Base-by-base conservation (phyloP, 1,139 yeast species). In the Lodderomyces theae region DNA sequence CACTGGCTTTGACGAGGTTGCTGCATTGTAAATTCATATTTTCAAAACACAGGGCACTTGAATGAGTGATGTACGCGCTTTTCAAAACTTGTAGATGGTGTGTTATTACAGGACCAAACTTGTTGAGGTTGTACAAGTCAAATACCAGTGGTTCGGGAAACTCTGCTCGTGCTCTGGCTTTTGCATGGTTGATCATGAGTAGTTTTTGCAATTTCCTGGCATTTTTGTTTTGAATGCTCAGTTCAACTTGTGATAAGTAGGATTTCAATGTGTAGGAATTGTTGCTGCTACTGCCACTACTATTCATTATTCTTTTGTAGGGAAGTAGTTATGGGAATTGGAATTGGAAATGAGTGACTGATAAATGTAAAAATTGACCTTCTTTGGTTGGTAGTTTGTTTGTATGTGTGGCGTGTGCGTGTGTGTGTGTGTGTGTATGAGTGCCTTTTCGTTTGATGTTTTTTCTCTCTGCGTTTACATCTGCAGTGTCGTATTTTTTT, bases 1-100 rank as follows among this genome's bases (percentile, higher is more conserved):
- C 88, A 0, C 88, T 84, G 22, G 79, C 77, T 39, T 88, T 65
- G 45, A 81, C 80, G 42, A 82, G 53, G 13, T 67, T 56, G 42
- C 64, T 65, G 34, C 80, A 67, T 56, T 80, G 54, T 19, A 66
- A 71, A 38, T 71, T 64, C 39, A 70, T 60, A 37, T 60, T 58
- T 10, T 54, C 56, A 47, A 80, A 79, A 9, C 72, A 63, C 30
- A 46, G 47, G 33, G 63, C 65, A 32, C 74, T 61, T 43, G 70
- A 66, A 42, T 66, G 64, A 15, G 56, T 56, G 10, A 60, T 48
- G 45, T 71, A 64, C 26, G 69, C 63, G 15, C 72, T 59, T 43
- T 64, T 64, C 62, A 72, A 61, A 35, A 72, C 53, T 40, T 58
- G 55, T 23, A 74, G 51, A 46, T 75, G 71, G 10, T 60, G 43